A percentile compares a stretch with the other conserved stretches of the same genome.
These are phyloP conservation scores for Ceratobasidium sp. DNA, from an alignment of 1,284 basidiomycete genomes.

Conservation along the genomic window DNA sequence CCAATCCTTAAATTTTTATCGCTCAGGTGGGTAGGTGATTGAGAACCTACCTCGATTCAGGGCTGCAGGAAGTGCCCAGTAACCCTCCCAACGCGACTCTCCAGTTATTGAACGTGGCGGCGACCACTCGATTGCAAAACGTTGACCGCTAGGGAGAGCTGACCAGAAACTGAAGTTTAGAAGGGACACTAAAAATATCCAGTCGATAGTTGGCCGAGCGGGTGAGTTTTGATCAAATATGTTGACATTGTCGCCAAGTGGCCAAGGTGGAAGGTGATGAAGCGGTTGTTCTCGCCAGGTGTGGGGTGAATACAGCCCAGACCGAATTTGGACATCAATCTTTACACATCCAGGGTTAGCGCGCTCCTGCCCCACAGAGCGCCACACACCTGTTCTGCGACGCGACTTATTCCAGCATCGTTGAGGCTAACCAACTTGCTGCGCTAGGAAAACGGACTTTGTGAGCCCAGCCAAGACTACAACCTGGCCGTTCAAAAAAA, in stretches of 20 bases:
- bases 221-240: constrained; percentile 64
- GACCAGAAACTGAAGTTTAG: constrained; percentile 93
- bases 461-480: neutral
- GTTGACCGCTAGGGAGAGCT: constrained; percentile 63
- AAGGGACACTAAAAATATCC: constrained; percentile 87
- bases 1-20: constrained; percentile 53
- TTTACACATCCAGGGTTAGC: constrained; percentile 53
- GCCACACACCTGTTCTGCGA: constrained; percentile 34
- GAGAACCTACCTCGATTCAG: constrained; percentile 74
- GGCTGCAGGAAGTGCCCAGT: constrained; percentile 85
- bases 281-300: constrained; percentile 84
- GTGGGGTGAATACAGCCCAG: constrained; percentile 77
- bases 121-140: constrained; percentile 81
- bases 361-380: neutral
- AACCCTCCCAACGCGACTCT: constrained; percentile 73
- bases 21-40: neutral
- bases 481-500: neutral
- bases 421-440: constrained; percentile 37
- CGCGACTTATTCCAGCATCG: constrained; percentile 25
- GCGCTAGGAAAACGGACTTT: neutral
- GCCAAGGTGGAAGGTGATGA: constrained; percentile 77
- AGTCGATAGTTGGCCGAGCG: constrained; percentile 74
- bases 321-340: constrained; percentile 71
- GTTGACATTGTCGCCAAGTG: constrained; percentile 58
- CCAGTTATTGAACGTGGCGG: constrained; percentile 57